Evolutionary conservation across 176 grass and related monocot species (phyloP).

Genomic region (Oryza longistaminata): DNA sequence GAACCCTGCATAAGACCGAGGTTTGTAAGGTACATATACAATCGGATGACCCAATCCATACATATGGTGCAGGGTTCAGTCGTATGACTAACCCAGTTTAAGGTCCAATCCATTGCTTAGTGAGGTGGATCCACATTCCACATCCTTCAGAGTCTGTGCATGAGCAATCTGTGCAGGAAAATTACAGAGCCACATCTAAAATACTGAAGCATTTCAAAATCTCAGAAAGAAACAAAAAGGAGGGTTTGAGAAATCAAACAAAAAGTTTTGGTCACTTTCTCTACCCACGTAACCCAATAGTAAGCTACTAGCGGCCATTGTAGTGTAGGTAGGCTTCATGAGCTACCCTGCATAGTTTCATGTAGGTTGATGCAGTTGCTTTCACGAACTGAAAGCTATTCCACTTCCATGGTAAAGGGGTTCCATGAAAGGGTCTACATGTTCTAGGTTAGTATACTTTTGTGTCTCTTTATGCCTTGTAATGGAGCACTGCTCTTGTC

Average conservation of each 20-base stretch:
- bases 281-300: neutral
- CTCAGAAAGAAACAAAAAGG: neutral
- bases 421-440: conserved; percentile 20
- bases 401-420: conserved; percentile 11
- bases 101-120: conserved; percentile 65
- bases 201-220: neutral
- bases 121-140: conserved; percentile 46
- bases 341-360: neutral
- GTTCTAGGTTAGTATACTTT: neutral
- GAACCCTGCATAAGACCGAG: conserved; percentile 49
- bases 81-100: conserved; percentile 57
- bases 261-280: neutral
- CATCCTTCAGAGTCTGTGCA: conserved; percentile 49
- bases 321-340: conserved; percentile 15
- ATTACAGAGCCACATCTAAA: neutral
- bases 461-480: conserved; percentile 16
- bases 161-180: conserved; percentile 59
- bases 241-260: neutral
- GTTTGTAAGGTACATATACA: neutral
- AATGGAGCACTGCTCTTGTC: conserved; percentile 5
- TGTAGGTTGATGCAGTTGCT: conserved; percentile 25
- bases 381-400: conserved; percentile 27
- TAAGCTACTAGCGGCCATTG: neutral
- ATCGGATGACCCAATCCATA: neutral
- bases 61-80: neutral